phyloP scores from a whole-genome alignment of 768 basidiomycete genomes.

The Suillus hirtellus region DNA sequence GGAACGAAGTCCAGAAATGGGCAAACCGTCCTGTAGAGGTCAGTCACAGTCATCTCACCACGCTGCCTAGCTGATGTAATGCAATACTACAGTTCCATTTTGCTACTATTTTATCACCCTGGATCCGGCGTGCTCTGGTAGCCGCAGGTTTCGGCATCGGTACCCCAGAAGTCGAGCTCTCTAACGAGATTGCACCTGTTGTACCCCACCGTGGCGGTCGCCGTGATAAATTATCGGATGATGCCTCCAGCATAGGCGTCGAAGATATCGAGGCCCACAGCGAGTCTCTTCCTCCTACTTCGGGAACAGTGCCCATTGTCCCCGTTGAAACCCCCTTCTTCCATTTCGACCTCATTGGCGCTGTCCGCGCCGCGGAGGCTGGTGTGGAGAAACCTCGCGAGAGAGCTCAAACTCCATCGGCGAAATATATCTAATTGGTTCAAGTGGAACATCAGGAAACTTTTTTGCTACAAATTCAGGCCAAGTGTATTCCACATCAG shows the following conservation, averaged over 20 bases:
- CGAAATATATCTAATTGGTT: neutral
- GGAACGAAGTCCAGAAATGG: constrained; percentile 85
- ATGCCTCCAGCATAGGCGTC: constrained; percentile 1
- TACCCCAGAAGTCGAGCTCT: constrained; percentile 37
- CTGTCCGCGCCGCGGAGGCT: constrained; percentile 68
- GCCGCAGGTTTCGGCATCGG: constrained; percentile 91
- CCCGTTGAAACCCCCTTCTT: constrained; percentile 75
- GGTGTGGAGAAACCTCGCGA: constrained; percentile 17
- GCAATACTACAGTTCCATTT: constrained; percentile 78
- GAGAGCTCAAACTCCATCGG: neutral
- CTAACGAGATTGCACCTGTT: constrained; percentile 73
- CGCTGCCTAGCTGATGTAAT: neutral
- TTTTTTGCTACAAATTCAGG: too few species aligned
- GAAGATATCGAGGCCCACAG: constrained; percentile 36
- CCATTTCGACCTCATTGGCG: constrained; percentile 82
- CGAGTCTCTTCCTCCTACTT: constrained; percentile 12
- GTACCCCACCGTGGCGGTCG: constrained; percentile 58
- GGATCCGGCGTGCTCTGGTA: constrained; percentile 86
- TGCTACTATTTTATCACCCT: constrained; percentile 86
- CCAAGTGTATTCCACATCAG: too few species aligned
- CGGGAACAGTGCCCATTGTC: constrained; percentile 37
- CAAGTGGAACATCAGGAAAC: neutral
- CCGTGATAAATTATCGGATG: constrained; percentile 25
- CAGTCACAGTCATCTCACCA: constrained; percentile 15
- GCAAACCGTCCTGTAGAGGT: constrained; percentile 75